These are phyloP conservation scores for Lycium ferocissimum DNA, from an alignment of 257 asterid genomes.

Conservation along the genomic window DNA sequence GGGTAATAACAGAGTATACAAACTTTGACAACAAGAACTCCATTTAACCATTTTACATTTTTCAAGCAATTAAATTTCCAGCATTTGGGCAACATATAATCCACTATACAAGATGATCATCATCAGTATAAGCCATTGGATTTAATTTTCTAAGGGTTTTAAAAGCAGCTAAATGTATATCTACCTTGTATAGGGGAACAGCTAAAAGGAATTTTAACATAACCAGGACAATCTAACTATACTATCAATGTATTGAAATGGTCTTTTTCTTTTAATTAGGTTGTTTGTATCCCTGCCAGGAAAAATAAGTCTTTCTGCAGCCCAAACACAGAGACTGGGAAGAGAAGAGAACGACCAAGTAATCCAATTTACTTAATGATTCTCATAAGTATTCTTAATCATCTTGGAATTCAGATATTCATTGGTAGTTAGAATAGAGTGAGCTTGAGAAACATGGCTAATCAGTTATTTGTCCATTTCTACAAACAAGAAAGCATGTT, in stretches of 20 bases:
- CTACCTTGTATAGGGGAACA: constrained; percentile 4
- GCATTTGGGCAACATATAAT: neutral
- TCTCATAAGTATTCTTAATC: neutral
- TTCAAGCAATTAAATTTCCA: neutral
- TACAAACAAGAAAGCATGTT: neutral
- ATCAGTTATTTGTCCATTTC: neutral
- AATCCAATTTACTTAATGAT: neutral
- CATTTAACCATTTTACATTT: neutral
- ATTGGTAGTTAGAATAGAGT: neutral
- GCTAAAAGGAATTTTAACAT: neutral
- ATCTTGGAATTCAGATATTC: neutral
- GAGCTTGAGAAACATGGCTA: neutral
- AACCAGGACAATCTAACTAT: constrained; percentile 15
- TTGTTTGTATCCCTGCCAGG: neutral
- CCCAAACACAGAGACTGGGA: neutral
- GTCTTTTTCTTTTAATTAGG: neutral
- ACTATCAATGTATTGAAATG: neutral
- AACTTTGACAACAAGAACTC: neutral
- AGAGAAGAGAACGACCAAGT: neutral
- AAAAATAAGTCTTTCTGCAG: neutral
- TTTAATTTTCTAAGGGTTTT: neutral
- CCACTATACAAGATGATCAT: neutral
- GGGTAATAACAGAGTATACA: neutral
- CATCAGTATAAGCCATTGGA: neutral
- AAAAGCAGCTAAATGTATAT: constrained; percentile 3